Evolutionary conservation across 106 monocot species (phyloP).

Genomic region (Dendrobium nobile): DNA sequence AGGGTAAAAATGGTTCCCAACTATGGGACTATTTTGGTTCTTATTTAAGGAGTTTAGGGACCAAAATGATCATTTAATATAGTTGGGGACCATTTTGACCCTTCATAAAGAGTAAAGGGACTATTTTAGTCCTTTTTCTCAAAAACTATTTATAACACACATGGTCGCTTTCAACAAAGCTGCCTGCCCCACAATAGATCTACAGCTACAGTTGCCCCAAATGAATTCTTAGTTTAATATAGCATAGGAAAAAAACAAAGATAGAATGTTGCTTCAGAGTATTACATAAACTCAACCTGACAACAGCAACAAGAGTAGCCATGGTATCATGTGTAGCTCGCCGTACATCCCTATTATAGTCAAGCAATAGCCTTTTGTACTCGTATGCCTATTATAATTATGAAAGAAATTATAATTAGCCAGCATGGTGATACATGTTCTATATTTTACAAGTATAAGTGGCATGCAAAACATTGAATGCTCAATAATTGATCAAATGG

Average conservation of each 20-base stretch:
- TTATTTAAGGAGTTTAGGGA: too few species aligned
- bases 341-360: constrained; percentile 93
- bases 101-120: too few species aligned
- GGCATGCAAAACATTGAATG: background rate
- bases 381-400: constrained; percentile 70
- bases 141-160: too few species aligned
- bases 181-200: too few species aligned
- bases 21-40: too few species aligned
- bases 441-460: background rate
- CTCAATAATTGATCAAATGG: background rate
- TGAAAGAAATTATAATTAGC: background rate
- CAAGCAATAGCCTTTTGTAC: constrained; percentile 85
- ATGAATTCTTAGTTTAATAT: background rate
- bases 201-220: too few species aligned
- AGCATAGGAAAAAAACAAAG: background rate
- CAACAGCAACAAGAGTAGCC: constrained; percentile 55
- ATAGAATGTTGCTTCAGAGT: background rate
- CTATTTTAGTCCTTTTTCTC: too few species aligned
- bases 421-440: background rate
- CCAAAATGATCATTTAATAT: too few species aligned
- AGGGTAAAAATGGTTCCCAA: too few species aligned
- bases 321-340: constrained; percentile 84
- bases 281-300: constrained; percentile 45
- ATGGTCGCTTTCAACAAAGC: too few species aligned
- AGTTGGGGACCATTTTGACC: too few species aligned